Percentiles rank a stretch among this genome's conserved stretches.
These are phyloP conservation scores for Debaryomyces nepalensis DNA, from an alignment of 1,139 yeast genomes.

Conservation along the genomic window DNA sequence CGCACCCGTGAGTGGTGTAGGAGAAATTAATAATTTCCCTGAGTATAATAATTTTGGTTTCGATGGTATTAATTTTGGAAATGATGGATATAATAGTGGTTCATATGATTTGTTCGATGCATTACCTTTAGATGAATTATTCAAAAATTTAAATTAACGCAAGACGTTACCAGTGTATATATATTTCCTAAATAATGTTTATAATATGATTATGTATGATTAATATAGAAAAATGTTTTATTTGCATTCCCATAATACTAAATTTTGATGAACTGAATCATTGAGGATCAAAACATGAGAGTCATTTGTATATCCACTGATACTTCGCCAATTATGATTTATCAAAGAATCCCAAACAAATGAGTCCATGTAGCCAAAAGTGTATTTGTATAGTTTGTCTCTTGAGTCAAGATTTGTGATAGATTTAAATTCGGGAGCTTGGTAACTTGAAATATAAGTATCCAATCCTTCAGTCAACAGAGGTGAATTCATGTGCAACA, in stretches of 20 bases:
- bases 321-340: background rate
- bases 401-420: background rate
- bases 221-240: background rate
- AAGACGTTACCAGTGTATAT: too few species aligned
- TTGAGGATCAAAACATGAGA: slow-evolving; percentile 4
- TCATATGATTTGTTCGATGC: slow-evolving; percentile 9
- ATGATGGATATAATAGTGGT: background rate
- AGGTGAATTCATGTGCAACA: slow-evolving; percentile 23
- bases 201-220: background rate
- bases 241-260: slow-evolving; percentile 8
- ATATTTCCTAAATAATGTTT: slow-evolving; percentile 1
- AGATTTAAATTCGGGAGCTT: slow-evolving; percentile 14
- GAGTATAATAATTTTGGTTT: slow-evolving; percentile 3
- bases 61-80: background rate
- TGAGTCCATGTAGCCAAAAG: background rate
- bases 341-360: background rate
- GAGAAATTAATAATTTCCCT: background rate
- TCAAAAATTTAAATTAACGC: slow-evolving; percentile 6
- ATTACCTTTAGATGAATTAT: slow-evolving; percentile 10
- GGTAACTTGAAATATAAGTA: slow-evolving; percentile 21
- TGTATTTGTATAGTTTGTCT: background rate
- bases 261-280: background rate
- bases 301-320: background rate
- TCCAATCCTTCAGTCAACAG: slow-evolving; percentile 20
- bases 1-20: too few species aligned